Evolutionary conservation across 2,329 filamentous ascomycete genomes (phyloP).

Genomic region (Neofusicoccum sp.): DNA sequence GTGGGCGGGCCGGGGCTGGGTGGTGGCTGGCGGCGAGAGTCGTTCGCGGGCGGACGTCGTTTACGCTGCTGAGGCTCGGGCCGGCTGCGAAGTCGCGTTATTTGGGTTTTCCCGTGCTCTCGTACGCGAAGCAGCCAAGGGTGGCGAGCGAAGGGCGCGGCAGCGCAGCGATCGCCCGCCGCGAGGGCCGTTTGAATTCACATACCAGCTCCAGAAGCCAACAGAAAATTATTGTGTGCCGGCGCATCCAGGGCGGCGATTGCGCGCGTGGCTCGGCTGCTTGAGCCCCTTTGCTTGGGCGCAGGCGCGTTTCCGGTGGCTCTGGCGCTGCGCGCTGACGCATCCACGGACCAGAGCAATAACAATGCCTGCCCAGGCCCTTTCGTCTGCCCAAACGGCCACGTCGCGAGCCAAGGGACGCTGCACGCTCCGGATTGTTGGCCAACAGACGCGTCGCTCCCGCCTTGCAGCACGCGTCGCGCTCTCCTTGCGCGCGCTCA

Average conservation of each 20-base stretch:
- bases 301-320: background rate
- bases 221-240: background rate
- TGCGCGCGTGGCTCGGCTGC: background rate
- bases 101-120: conserved; percentile 17
- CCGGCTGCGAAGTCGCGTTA: conserved; percentile 18
- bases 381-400: background rate
- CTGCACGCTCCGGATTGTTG: conserved; percentile 11
- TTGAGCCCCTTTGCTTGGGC: background rate
- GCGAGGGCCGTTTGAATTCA: background rate
- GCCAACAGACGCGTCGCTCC: conserved; percentile 13
- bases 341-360: background rate
- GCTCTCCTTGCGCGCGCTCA: conserved; percentile 16
- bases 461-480: conserved; percentile 19
- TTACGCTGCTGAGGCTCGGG: conserved; percentile 18
- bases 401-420: background rate
- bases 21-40: background rate
- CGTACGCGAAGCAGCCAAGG: conserved; percentile 13
- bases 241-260: background rate
- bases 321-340: background rate
- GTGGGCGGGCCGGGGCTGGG: conserved; percentile 7
- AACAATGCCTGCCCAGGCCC: too few species aligned
- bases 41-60: background rate
- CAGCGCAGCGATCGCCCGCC: background rate
- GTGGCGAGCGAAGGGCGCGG: conserved; percentile 12
- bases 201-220: background rate